These are phyloP conservation scores for Suhomyces panamericanus DNA, from an alignment of 1,139 yeast genomes.

Conservation along the genomic window DNA sequence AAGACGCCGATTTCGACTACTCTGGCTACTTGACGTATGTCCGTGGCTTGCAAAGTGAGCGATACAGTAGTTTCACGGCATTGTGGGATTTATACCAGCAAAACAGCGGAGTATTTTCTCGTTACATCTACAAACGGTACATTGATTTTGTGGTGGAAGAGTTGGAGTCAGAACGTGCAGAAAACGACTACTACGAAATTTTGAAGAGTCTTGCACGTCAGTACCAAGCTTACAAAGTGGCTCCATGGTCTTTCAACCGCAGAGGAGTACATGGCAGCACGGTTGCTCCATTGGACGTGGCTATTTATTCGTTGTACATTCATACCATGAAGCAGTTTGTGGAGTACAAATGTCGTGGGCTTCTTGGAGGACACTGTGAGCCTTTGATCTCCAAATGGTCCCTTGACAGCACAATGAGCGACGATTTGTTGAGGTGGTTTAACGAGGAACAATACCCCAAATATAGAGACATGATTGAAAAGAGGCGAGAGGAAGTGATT, in stretches of 20 bases:
- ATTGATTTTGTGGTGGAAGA: constrained; percentile 24
- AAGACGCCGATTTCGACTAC: constrained; percentile 41
- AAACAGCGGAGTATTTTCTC: constrained; percentile 27
- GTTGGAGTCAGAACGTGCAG: constrained; percentile 16
- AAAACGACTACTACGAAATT: constrained; percentile 24
- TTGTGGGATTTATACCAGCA: constrained; percentile 37
- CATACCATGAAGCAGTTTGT: constrained; percentile 30
- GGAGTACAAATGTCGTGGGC: constrained; percentile 30
- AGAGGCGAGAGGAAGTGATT: constrained; percentile 31
- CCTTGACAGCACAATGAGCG: constrained; percentile 32
- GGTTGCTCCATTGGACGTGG: constrained; percentile 19
- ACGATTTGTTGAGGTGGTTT: constrained; percentile 25
- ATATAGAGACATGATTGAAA: constrained; percentile 28
- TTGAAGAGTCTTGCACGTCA: constrained; percentile 25
- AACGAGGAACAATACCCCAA: constrained; percentile 21
- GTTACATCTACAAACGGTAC: constrained; percentile 27
- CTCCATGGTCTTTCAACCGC: constrained; percentile 31
- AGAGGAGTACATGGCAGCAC: constrained; percentile 8
- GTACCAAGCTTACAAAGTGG: constrained; percentile 22
- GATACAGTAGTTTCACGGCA: constrained; percentile 31
- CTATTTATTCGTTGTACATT: constrained; percentile 26
- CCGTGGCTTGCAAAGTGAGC: constrained; percentile 26
- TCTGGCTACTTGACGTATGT: constrained; percentile 36
- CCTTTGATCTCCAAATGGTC: constrained; percentile 42
- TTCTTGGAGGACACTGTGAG: constrained; percentile 31